Evolutionary conservation across 805 yeast genomes (phyloP), one percentile per base, ranked within the genome.

Genomic region (Cyberlindnera maritima): DNA sequence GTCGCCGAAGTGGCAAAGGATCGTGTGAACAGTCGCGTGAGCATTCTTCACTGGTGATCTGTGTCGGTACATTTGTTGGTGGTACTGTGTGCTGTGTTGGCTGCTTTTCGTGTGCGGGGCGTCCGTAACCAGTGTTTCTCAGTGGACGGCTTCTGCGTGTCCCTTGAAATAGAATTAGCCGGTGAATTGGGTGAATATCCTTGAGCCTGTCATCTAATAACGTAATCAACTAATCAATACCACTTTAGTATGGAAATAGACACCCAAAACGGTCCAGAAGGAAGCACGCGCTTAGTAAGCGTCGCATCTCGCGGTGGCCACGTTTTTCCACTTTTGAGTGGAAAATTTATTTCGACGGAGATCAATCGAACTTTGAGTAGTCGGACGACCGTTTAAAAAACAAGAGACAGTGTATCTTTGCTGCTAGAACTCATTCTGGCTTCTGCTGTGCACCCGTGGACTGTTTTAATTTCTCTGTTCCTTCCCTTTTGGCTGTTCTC

Each of bases 11-110:
- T 33, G 4, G 43, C 29, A 28, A 47, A 43, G 10, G 42, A 18
- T 25, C 47, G 29, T 21, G 34, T 33, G 15, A 35, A 14, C n/a
- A 20, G 35, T 36, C 46, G 42, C 34, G 46, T 29, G 29, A 42
- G 31, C 49, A 38, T 46, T 23, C 20, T 21, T 36, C 31, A 12
- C n/a, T 10, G 35, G 12, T 6, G 6, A 13, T 32, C 14, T 11
- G 35, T 32, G 10, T 15, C 17, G 34, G 17, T 32, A 19, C 19
- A 5, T 32, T 32, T n/a, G 35, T n/a, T n/a, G n/a, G n/a, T n/a
- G n/a, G n/a, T n/a, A n/a, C n/a, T 32, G 35, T 32, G 18, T 9
- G 10, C 14, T 28, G 4, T 28, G 14, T 4, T 28, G 31, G 31
- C 31, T 28, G 31, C 31, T 28, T 28, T 28, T 28, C 31, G 31